Evolutionary conservation across 1,284 basidiomycete genomes (phyloP).

Genomic region (Cystobasidiaceae sp.): DNA sequence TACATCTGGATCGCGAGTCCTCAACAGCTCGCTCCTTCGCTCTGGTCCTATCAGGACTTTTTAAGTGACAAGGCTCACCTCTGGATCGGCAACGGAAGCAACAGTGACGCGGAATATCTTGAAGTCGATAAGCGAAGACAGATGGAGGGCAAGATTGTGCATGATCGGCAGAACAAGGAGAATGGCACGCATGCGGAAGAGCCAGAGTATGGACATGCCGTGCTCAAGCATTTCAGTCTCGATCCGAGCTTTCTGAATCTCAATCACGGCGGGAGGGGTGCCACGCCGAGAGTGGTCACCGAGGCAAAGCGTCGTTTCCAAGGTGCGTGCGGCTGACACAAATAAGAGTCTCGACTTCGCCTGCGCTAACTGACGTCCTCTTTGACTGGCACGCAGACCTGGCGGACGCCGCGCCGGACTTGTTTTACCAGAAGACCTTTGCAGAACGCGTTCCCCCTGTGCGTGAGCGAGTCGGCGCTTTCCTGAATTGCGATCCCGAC

Average conservation of each 20-base stretch:
- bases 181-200: constrained; percentile 36
- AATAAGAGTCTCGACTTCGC: not conserved
- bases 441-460: constrained; percentile 14
- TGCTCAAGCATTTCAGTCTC: constrained; percentile 45
- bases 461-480: constrained; percentile 27
- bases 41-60: constrained; percentile 75
- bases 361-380: constrained; percentile 2
- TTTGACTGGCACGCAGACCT: constrained; percentile 15
- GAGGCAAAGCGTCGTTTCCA: not conserved
- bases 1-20: constrained; percentile 62
- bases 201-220: constrained; percentile 43
- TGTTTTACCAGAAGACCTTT: constrained; percentile 33
- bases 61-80: constrained; percentile 63
- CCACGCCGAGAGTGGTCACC: not conserved
- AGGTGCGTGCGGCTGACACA: not conserved
- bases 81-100: constrained; percentile 55
- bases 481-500: constrained; percentile 34
- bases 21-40: constrained; percentile 53
- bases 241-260: constrained; percentile 35
- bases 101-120: constrained; percentile 49
- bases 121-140: constrained; percentile 51
- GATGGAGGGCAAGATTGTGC: constrained; percentile 32
- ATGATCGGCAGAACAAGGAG: constrained; percentile 15
- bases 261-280: constrained; percentile 36
- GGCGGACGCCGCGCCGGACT: constrained; percentile 31